Conservation (phyloP, 371 early-diverging fungal genomes). For the Syncephalastrum monosporum region DNA sequence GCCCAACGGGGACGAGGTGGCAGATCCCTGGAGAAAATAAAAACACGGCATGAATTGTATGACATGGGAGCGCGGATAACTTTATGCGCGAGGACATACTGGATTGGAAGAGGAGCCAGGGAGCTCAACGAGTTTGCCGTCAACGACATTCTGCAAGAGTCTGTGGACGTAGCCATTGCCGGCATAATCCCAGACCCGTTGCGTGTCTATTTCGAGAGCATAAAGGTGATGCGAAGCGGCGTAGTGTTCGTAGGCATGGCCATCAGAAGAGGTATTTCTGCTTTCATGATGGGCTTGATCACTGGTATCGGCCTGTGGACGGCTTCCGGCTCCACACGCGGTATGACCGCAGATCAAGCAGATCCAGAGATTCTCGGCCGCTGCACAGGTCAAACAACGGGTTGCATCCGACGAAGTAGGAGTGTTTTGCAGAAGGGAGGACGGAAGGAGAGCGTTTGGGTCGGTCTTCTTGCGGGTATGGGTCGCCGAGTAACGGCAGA, state of each 20-base stretch:
- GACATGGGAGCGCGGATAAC: too few species aligned
- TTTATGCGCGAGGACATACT: too few species aligned
- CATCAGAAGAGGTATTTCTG: constrained; percentile 27
- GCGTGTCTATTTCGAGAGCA: constrained; percentile 90
- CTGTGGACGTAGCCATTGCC: constrained; percentile 95
- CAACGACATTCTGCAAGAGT: constrained; percentile 79
- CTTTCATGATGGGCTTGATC: too few species aligned
- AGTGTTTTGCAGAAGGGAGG: too few species aligned
- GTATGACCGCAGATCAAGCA: constrained; percentile 93
- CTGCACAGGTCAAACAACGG: constrained; percentile 74
- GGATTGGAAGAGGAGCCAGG: constrained; percentile 33
- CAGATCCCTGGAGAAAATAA: not conserved
- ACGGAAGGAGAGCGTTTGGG: not conserved
- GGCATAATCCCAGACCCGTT: constrained; percentile 96
- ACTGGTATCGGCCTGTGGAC: constrained; percentile 54
- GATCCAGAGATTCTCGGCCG: constrained; percentile 84
- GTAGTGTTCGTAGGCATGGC: constrained; percentile 89
- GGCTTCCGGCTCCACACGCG: constrained; percentile 56
- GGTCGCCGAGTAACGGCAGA: constrained; percentile 80
- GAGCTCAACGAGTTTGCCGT: constrained; percentile 88
- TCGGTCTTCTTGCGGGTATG: constrained; percentile 19
- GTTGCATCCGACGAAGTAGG: constrained; percentile 24
- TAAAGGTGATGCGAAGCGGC: constrained; percentile 77
- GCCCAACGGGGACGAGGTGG: too few species aligned
- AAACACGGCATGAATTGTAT: not conserved